Evolutionary conservation across 495 filamentous ascomycete species (phyloP), one percentile per base, ranked within the genome.

Genomic region (Trichocladium antarcticum): DNA sequence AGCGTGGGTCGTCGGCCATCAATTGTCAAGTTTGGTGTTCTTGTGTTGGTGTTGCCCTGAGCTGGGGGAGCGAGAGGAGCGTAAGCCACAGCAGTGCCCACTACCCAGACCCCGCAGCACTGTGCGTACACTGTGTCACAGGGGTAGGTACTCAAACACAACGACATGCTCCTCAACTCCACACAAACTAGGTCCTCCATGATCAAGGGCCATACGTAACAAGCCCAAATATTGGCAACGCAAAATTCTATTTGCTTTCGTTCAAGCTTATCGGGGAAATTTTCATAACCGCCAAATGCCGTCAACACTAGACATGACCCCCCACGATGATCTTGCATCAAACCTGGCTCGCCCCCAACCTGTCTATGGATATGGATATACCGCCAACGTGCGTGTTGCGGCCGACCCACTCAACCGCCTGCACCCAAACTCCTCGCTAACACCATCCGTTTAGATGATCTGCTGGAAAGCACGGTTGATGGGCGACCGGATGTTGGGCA

Each of bases 381-480:
- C 8, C 8, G 4, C 24, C 24, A 27, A 27, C 3, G 3, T 8
- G 24, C 3, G 3, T 8, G 24, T 27, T 8, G 24, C 24, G 24
- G 24, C 8, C 24, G 24, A 27, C 24, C 24, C 4, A 8, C 24
- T 3, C 24, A 27, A 6, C 29, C 31, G 31, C 31, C 7, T 32
- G 5, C 31, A 32, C 27, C 27, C 40, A 29, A n/a, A 6, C 15
- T 21, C 37, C 27, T 37, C 40, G 11, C 31, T 9, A 21, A 28
- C 9, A 27, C 21, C 17, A 19, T 14, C 47, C 32, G 1, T 43
- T 65, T 86, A 90, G 68, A 89, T 85, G 52, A 90, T 68, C 69
- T 92, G 85, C 67, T 80, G 68, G 75, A 92, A 92, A 49, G 87
- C 92, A 63, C 88, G 85, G 80, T 97, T 95, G 73, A 98, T 69